These are phyloP conservation scores for Amoeboaphelidium protococcarum DNA, from an alignment of 371 early-diverging fungal species.

Conservation along the genomic window DNA sequence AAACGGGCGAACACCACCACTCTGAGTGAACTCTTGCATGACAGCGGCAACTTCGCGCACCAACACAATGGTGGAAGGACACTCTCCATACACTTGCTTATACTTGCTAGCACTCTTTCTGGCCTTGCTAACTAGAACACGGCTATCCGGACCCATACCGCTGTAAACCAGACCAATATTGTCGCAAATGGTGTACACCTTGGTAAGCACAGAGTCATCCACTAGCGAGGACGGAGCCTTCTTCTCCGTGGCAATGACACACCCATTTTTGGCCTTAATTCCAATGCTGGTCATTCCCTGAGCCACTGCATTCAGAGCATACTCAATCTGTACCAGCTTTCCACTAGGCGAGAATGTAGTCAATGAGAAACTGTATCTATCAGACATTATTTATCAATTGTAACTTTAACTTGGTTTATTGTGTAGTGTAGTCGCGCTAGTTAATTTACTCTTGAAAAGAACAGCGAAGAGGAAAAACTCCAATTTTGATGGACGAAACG, in stretches of 20 bases:
- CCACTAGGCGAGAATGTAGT: conserved; percentile 99
- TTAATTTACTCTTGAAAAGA: too few species aligned
- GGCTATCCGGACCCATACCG: conserved; percentile 74
- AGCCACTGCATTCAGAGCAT: conserved; percentile 86
- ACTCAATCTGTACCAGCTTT: conserved; percentile 95
- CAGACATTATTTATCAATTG: conserved; percentile 9
- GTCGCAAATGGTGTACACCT: conserved; percentile 61
- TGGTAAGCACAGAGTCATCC: conserved; percentile 63
- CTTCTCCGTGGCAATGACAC: conserved; percentile 95
- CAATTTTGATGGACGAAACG: too few species aligned
- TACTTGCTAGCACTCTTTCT: conserved; percentile 88
- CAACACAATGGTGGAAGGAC: conserved; percentile 72
- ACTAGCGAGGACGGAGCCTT: conserved; percentile 74
- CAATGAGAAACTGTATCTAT: conserved; percentile 74
- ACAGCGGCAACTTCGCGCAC: conserved; percentile 86
- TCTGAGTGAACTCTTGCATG: conserved; percentile 96
- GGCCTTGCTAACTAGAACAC: conserved; percentile 77
- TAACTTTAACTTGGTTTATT: too few species aligned
- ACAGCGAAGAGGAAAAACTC: too few species aligned
- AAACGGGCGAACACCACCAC: conserved; percentile 97
- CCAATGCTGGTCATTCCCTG: conserved; percentile 90
- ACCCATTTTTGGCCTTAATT: conserved; percentile 89
- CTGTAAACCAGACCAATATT: conserved; percentile 93
- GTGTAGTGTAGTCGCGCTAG: too few species aligned
- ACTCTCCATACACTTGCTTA: conserved; percentile 70